These are phyloP conservation scores for Lipomyces orientalis DNA, from an alignment of 805 yeast species.

Conservation along the genomic window DNA sequence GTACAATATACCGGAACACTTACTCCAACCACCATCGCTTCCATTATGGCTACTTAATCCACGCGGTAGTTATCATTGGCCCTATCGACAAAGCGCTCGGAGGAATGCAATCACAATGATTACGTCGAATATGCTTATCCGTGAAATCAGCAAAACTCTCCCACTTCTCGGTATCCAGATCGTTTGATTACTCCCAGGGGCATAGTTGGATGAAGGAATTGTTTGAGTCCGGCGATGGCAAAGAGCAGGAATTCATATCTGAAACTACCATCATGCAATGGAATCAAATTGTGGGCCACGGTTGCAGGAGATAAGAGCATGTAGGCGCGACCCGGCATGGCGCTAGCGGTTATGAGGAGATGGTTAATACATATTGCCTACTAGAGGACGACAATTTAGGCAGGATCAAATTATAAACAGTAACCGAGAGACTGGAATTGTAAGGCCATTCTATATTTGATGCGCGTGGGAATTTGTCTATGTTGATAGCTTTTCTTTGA, in stretches of 20 bases:
- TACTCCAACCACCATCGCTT: constrained; percentile 87
- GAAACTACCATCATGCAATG: constrained; percentile 73
- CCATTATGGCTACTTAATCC: constrained; percentile 83
- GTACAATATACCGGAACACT: constrained; percentile 61
- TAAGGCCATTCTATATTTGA: not conserved
- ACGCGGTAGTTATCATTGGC: constrained; percentile 80
- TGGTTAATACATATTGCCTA: constrained; percentile 63
- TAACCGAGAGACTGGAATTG: constrained; percentile 71
- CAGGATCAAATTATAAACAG: constrained; percentile 58
- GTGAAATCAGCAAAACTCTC: constrained; percentile 76
- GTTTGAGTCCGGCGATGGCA: constrained; percentile 67
- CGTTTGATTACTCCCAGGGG: constrained; percentile 75
- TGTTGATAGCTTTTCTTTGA: constrained; percentile 56
- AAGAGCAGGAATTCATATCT: constrained; percentile 71
- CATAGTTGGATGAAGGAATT: constrained; percentile 80
- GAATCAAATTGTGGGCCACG: constrained; percentile 72
- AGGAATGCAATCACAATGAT: constrained; percentile 53
- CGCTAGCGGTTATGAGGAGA: constrained; percentile 60
- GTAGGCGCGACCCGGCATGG: constrained; percentile 62
- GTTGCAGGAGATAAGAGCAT: constrained; percentile 58
- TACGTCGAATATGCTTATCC: constrained; percentile 66
- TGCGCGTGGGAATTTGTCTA: not conserved
- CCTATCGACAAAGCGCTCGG: constrained; percentile 63
- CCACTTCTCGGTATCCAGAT: constrained; percentile 67
- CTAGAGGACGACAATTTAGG: constrained; percentile 54